Evolutionary conservation across 164 flowering plant species (phyloP), one percentile per base, ranked within the genome.

Genomic region (Dillenia suffruticosa): DNA sequence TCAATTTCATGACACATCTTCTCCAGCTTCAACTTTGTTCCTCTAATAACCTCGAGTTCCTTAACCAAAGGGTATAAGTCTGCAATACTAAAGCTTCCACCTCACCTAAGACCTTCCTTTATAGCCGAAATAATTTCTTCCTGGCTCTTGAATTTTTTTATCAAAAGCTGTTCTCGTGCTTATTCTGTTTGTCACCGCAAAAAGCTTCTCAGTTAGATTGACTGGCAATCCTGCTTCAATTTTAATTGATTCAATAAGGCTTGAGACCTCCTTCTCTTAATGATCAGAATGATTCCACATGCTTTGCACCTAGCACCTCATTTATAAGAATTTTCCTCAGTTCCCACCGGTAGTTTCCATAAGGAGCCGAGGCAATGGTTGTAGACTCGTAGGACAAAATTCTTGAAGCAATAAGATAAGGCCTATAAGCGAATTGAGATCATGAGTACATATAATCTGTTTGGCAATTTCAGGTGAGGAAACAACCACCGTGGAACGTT

Each of bases 31-130:
- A 51, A 44, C 62, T 51, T 64, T 17, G 54, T 10, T 5, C 76
- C 79, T 49, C 69, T 57, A 9, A 69, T 44, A 9, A 14, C 7
- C 3, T 49, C 47, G 51, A 76, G 63, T 44, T 51, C 32, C 12
- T 57, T 46, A 5, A 64, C 0, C 2, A 76, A 70, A 52, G 79
- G 79, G 50, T 32, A 72, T 44, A 76, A 4, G 19, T 76, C 79
- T 1, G 64, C 73, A 15, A 69, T 32, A 53, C 15, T 26, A 46
- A 72, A 69, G 10, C 76, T 73, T 9, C 60, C 68, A 1, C 50
- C 56, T 5, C 54, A 2, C 58, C 49, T 51, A 10, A 51, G 5
- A 8, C 16, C 32, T 52, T 68, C 72, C 40, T 26, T 26, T 26
- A 61, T 43, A 12, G 44, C 17, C 0, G 55, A 60, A 11, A 59